phyloP scores from a whole-genome alignment of 306 rosid species.

The Quercus wislizeni region DNA sequence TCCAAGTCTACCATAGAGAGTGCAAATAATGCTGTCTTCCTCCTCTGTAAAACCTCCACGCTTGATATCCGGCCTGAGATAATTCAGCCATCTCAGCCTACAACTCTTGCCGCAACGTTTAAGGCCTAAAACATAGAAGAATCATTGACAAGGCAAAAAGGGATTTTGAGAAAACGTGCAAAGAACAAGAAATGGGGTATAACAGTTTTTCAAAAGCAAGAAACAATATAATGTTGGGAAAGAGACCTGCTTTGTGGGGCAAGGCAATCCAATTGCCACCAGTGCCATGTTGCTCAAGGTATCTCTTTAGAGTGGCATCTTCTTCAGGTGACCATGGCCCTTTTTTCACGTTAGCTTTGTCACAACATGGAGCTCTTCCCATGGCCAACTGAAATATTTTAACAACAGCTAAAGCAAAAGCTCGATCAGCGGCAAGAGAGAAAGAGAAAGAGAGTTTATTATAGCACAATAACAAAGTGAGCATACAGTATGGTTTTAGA shows the following conservation, averaged over 20 bases:
- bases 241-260: conserved; percentile 69
- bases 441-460: background rate
- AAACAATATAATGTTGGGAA: background rate
- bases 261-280: conserved; percentile 57
- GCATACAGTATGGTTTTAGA: background rate
- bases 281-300: conserved; percentile 46
- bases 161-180: background rate
- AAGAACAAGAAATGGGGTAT: background rate
- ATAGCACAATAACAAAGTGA: background rate
- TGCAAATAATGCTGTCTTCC: conserved; percentile 37
- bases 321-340: conserved; percentile 90
- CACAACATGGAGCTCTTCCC: conserved; percentile 91
- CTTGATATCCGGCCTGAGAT: conserved; percentile 47
- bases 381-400: conserved; percentile 14
- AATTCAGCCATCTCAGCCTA: conserved; percentile 54
- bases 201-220: background rate
- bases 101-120: conserved; percentile 57
- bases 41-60: conserved; percentile 45
- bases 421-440: background rate
- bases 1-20: conserved; percentile 31
- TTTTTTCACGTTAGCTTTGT: conserved; percentile 67
- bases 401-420: background rate
- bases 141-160: background rate
- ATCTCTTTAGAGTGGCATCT: conserved; percentile 57
- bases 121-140: conserved; percentile 18